Conservation (phyloP, 441 rosid species). For the Erysimum pusillum region DNA sequence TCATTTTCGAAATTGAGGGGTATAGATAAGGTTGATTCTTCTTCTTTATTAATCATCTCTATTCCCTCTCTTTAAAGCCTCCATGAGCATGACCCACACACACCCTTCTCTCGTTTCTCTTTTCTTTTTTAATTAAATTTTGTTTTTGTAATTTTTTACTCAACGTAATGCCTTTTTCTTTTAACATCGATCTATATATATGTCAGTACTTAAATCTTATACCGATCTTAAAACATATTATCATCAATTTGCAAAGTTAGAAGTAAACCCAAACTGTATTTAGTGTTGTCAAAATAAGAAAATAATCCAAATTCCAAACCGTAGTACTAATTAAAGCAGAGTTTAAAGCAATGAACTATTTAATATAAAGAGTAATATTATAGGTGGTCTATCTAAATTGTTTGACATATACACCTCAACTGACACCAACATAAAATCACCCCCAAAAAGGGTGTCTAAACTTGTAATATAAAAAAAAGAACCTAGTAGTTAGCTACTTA, state of each 20-base stretch:
- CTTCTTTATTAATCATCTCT: slow-evolving; percentile 39
- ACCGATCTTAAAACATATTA: neutral
- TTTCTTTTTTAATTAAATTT: slow-evolving; percentile 39
- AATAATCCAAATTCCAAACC: too few relatives aligned
- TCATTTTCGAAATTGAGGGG: slow-evolving; percentile 27
- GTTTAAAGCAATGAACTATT: neutral
- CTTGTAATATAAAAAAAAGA: neutral
- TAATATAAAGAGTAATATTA: neutral
- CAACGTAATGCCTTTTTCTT: slow-evolving; percentile 32
- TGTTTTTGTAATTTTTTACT: slow-evolving; percentile 44
- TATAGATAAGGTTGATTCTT: slow-evolving; percentile 41
- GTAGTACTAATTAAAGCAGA: neutral
- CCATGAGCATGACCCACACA: slow-evolving; percentile 38
- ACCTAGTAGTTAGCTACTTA: slow-evolving; percentile 10
- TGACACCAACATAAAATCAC: neutral
- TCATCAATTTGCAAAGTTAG: neutral
- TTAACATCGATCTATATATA: neutral
- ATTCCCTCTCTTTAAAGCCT: slow-evolving; percentile 38
- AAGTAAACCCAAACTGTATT: neutral
- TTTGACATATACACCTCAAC: neutral
- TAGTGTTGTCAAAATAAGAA: too few relatives aligned
- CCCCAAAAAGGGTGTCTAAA: too few relatives aligned
- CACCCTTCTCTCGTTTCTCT: slow-evolving; percentile 33
- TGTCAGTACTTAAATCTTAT: neutral
- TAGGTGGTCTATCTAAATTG: neutral